phyloP scores from a whole-genome alignment of 805 yeast species.

The Cephaloascus albidus region DNA sequence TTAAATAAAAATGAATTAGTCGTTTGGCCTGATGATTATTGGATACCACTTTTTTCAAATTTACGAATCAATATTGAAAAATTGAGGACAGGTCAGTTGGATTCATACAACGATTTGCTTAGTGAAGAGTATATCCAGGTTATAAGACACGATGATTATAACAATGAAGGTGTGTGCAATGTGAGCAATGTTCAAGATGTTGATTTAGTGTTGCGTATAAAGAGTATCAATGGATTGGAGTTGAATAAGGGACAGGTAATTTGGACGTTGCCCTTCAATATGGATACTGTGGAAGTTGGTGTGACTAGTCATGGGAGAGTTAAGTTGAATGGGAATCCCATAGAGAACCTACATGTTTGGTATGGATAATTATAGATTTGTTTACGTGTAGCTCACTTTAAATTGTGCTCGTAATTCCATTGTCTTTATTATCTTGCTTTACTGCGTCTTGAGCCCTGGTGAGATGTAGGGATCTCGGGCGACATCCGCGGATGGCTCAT shows the following conservation, averaged over 20 bases:
- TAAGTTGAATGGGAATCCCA: not conserved
- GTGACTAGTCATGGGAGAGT: not conserved
- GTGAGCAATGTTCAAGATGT: not conserved
- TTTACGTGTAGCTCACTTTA: not conserved
- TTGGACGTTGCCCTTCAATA: not conserved
- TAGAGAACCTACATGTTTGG: not conserved
- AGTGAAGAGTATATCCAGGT: conserved; percentile 10
- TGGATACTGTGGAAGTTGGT: not conserved
- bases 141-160: not conserved
- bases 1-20: not conserved
- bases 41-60: conserved; percentile 30
- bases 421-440: not conserved
- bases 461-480: too few species aligned
- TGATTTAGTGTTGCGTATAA: not conserved
- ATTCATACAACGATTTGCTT: conserved; percentile 23
- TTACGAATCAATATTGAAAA: conserved; percentile 38
- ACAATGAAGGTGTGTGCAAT: not conserved
- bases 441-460: too few species aligned
- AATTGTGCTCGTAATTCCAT: not conserved
- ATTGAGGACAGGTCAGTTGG: conserved; percentile 27
- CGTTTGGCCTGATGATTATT: conserved; percentile 18
- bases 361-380: not conserved
- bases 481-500: not conserved
- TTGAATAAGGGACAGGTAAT: not conserved
- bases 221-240: not conserved